Percentiles rank a stretch among this genome's conserved stretches.
phyloP scores from a whole-genome alignment of 495 filamentous ascomycete species.

The Hypoxylon intermedium region DNA sequence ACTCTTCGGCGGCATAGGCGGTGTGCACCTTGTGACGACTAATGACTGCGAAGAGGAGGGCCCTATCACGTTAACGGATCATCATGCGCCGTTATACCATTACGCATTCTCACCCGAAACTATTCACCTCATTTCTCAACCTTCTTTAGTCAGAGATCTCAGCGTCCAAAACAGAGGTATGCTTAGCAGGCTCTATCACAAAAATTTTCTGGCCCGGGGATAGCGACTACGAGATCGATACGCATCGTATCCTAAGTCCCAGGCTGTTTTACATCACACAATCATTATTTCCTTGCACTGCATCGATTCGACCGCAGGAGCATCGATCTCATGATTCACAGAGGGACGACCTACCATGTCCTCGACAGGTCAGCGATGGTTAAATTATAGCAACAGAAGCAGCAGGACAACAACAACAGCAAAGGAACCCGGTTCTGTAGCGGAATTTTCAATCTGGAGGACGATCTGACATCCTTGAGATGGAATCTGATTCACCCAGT shows the following conservation, averaged over 20 bases:
- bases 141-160: constrained; percentile 14
- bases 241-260: background rate
- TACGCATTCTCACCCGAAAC: constrained; percentile 10
- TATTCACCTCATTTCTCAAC: constrained; percentile 1
- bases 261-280: constrained; percentile 16
- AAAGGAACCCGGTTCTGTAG: no score
- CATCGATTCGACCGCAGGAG: constrained; percentile 45
- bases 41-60: constrained; percentile 21
- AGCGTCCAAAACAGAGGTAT: background rate
- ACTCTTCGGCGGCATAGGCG: constrained; percentile 24
- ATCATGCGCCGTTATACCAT: background rate
- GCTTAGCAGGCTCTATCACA: constrained; percentile 9
- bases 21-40: constrained; percentile 25
- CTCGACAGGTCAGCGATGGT: no score
- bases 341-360: background rate
- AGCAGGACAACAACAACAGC: no score
- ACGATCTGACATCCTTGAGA: constrained; percentile 6
- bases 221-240: constrained; percentile 2
- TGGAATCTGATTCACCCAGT: constrained; percentile 21
- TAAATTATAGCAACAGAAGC: no score
- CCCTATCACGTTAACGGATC: constrained; percentile 2
- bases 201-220: background rate
- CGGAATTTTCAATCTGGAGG: constrained; percentile 17
- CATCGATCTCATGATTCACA: constrained; percentile 18
- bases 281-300: constrained; percentile 37